Evolutionary conservation across 768 basidiomycete genomes (phyloP), one percentile per base, ranked within the genome.

Genomic region (Lactarius sp.): DNA sequence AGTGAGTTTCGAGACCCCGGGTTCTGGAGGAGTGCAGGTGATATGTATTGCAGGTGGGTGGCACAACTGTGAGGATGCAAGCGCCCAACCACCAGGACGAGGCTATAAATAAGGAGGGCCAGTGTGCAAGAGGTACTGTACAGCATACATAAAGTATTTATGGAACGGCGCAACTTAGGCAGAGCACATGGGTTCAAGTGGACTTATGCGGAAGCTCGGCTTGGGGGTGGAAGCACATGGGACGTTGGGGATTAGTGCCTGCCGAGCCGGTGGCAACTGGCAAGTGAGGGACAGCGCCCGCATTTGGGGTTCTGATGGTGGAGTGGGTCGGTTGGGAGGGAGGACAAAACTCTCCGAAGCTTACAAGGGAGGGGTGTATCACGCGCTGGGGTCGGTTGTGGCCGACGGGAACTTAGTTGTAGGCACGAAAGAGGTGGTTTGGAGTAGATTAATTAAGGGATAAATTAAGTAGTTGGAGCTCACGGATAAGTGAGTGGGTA

Each of bases 301-400:
- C 31, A 44, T n/a, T 6, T 9, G 22, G n/a, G 20, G 52, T 60
- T 44, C 13, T 60, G 59, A 52, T 60, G 59, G 58, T 51, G 41
- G 41, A 31, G 39, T 14, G 20, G 22, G 41, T 10, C 18, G 9
- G 52, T 53, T 13, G 53, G 14, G 53, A 27, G 53, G 37, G 53
- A 39, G 37, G 3, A 54, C 10, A 41, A 39, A 41, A 53, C 16
- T 20, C 2, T 31, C 39, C 41, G 41, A 27, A 27, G 27, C 27
- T 27, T 27, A 2, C 27, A 27, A 27, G 2, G 27, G 27, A 27
- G 27, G 1, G 27, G 27, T 27, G 27, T 27, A 27, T 27, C 27
- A 27, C 27, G 27, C 27, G 27, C 27, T 2, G 27, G 27, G 27
- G 27, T 27, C 27, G 2, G 27, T 27, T 27, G 27, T 27, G 27